phyloP scores from a whole-genome alignment of 2,329 filamentous ascomycete species.

The Xylariomycetidae sp. region DNA sequence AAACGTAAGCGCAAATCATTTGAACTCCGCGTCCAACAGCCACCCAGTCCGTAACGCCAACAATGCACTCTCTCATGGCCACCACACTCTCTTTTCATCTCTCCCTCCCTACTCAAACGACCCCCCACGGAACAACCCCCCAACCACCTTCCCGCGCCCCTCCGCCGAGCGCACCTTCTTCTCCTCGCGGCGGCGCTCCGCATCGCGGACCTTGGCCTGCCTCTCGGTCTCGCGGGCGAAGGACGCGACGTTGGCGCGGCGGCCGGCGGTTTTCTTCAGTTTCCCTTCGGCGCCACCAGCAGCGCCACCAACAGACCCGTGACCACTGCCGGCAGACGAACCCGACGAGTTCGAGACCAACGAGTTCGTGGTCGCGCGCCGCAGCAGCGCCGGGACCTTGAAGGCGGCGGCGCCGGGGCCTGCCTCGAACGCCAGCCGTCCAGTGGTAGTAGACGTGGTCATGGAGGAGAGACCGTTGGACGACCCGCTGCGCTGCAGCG shows the following conservation, averaged over 20 bases:
- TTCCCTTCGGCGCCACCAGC: constrained; percentile 41
- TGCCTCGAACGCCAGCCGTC: constrained; percentile 55
- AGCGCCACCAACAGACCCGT: too few species aligned
- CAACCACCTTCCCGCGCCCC: constrained; percentile 49
- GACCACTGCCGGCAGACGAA: constrained; percentile 34
- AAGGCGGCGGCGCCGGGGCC: constrained; percentile 41
- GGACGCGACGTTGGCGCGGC: constrained; percentile 54
- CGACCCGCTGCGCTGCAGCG: constrained; percentile 50
- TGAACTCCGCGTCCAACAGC: too few species aligned
- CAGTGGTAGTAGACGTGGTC: constrained; percentile 15
- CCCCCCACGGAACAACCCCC: constrained; percentile 52
- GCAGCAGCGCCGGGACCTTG: constrained; percentile 64
- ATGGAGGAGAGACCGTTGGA: constrained; percentile 14
- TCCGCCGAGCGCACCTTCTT: constrained; percentile 53
- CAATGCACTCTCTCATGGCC: too few species aligned
- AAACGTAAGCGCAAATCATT: too few species aligned
- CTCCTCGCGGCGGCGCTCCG: constrained; percentile 51
- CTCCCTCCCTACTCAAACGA: constrained; percentile 49
- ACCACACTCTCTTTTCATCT: too few species aligned
- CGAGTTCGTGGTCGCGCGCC: constrained; percentile 66
- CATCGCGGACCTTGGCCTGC: constrained; percentile 47
- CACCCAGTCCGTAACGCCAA: background rate
- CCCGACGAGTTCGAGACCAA: constrained; percentile 32
- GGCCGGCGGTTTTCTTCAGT: constrained; percentile 55
- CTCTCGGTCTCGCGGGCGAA: constrained; percentile 56